Evolutionary conservation across 768 basidiomycete species (phyloP).

Genomic region (Lanmaoa rubissima): DNA sequence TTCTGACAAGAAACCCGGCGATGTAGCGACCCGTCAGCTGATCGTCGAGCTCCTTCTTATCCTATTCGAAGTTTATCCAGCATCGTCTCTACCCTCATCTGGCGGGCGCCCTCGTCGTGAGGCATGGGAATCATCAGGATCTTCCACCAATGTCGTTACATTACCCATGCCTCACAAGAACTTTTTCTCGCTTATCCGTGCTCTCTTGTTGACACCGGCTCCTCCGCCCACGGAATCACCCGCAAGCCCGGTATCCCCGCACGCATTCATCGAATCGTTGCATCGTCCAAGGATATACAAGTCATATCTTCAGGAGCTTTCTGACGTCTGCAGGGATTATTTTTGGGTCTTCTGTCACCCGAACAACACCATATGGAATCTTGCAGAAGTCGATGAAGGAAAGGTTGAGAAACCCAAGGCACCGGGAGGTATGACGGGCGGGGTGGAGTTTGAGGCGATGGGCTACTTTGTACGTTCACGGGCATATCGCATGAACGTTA

Average conservation of each 20-base stretch:
- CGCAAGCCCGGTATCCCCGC: slow-evolving; percentile 60
- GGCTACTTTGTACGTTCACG: slow-evolving; percentile 76
- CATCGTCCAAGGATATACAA: slow-evolving; percentile 75
- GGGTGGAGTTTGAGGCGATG: slow-evolving; percentile 98
- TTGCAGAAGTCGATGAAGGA: slow-evolving; percentile 78
- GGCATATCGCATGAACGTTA: not conserved
- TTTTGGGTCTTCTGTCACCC: slow-evolving; percentile 98
- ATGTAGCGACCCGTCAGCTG: slow-evolving; percentile 84
- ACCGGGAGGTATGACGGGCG: slow-evolving; percentile 97
- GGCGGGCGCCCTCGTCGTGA: slow-evolving; percentile 42
- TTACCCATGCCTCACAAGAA: slow-evolving; percentile 73
- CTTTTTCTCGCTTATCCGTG: slow-evolving; percentile 70
- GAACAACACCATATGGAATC: slow-evolving; percentile 86
- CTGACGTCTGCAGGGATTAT: slow-evolving; percentile 89
- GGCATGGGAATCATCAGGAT: slow-evolving; percentile 53
- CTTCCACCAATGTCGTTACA: slow-evolving; percentile 52
- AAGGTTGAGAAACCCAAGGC: slow-evolving; percentile 89
- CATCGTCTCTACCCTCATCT: slow-evolving; percentile 59
- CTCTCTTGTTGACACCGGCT: slow-evolving; percentile 70
- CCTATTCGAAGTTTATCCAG: slow-evolving; percentile 86
- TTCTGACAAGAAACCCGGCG: slow-evolving; percentile 98
- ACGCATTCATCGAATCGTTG: slow-evolving; percentile 76
- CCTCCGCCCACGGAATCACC: slow-evolving; percentile 65
- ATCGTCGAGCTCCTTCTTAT: slow-evolving; percentile 86
- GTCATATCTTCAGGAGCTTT: slow-evolving; percentile 78